Conservation (phyloP, 257 asterid genomes). For the Lycium ferocissimum region DNA sequence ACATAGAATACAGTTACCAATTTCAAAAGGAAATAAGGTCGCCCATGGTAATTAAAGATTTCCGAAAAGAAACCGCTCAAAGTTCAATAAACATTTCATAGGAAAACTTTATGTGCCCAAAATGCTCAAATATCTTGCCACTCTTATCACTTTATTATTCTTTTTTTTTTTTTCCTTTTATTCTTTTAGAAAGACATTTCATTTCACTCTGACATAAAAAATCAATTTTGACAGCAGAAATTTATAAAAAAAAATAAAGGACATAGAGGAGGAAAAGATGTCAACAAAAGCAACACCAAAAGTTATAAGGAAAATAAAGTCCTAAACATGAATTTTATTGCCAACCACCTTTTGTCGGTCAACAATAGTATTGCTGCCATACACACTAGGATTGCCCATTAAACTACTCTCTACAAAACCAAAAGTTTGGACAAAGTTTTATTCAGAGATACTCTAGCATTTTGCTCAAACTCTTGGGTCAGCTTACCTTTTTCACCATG, state of each 20-base stretch:
- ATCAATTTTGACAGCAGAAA: too few relatives aligned
- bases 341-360: not conserved
- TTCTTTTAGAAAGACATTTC: too few relatives aligned
- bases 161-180: too few relatives aligned
- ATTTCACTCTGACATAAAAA: too few relatives aligned
- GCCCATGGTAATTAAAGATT: not conserved
- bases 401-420: not conserved
- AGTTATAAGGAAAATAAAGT: too few relatives aligned
- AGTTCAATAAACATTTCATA: too few relatives aligned
- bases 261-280: not conserved
- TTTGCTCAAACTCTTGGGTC: not conserved
- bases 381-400: not conserved
- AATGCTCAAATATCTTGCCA: too few relatives aligned
- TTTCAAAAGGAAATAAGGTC: not conserved
- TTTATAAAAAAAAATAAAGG: not conserved
- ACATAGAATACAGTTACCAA: too few relatives aligned
- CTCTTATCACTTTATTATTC: too few relatives aligned
- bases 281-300: not conserved
- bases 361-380: not conserved
- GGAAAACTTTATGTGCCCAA: too few relatives aligned
- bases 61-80: not conserved
- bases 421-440: not conserved
- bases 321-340: not conserved
- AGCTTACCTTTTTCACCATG: not conserved
- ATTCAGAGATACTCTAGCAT: not conserved